Evolutionary conservation across 2,329 filamentous ascomycete genomes (phyloP).

Genomic region (Ascomycota sp.): DNA sequence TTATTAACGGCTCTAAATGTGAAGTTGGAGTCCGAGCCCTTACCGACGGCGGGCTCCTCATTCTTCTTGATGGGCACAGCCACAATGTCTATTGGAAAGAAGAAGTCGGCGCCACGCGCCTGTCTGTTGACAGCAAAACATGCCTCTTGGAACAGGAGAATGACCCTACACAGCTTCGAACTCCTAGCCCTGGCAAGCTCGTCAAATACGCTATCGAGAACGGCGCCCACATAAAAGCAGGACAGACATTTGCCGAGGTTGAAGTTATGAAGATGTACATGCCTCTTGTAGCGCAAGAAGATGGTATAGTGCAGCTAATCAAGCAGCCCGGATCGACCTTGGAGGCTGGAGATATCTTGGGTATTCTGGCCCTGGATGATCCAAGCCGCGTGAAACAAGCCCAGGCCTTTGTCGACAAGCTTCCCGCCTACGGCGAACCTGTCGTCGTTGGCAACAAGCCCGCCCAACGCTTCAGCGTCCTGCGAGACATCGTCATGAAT

Average conservation of each 20-base stretch:
- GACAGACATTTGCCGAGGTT: conserved; percentile 86
- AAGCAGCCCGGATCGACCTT: conserved; percentile 98
- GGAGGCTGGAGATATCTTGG: conserved; percentile 95
- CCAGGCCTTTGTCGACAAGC: conserved; percentile 76
- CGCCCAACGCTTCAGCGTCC: conserved; percentile 63
- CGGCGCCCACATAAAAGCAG: conserved; percentile 77
- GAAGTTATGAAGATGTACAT: conserved; percentile 99
- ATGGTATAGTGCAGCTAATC: conserved; percentile 91
- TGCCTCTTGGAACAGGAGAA: conserved; percentile 97
- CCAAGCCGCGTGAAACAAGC: conserved; percentile 93
- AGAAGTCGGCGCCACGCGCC: conserved; percentile 82
- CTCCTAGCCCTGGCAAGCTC: conserved; percentile 88
- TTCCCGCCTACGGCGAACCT: conserved; percentile 70
- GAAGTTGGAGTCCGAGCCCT: conserved; percentile 81
- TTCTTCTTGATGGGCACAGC: conserved; percentile 76
- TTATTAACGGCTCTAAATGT: conserved; percentile 97
- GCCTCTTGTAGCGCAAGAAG: conserved; percentile 86
- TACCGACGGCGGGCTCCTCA: conserved; percentile 79
- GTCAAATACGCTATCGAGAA: conserved; percentile 97
- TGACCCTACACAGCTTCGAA: conserved; percentile 88
- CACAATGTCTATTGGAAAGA: conserved; percentile 99
- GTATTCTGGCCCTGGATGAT: conserved; percentile 87
- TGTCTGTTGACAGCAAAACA: conserved; percentile 96
- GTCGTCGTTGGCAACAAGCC: conserved; percentile 82
- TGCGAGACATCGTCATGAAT: conserved; percentile 61